phyloP scores from a whole-genome alignment of 1,139 yeast species.

The Pichia sp. region DNA sequence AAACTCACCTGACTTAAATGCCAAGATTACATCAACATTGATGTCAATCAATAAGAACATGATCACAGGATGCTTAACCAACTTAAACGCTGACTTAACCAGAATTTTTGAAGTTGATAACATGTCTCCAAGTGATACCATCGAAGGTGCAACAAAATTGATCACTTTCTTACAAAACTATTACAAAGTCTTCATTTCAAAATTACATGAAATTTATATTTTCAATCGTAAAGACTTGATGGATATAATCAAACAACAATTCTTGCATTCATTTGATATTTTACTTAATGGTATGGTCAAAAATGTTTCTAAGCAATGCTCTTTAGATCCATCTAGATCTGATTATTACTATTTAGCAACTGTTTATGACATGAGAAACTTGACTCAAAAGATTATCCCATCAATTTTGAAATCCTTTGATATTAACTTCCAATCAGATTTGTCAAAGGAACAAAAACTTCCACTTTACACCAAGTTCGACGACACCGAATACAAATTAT shows the following conservation, averaged over 20 bases:
- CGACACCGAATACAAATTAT: conserved; percentile 50
- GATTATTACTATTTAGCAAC: conserved; percentile 34
- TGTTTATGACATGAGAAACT: conserved; percentile 50
- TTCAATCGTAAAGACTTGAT: conserved; percentile 26
- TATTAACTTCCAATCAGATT: conserved; percentile 42
- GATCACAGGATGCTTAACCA: conserved; percentile 27
- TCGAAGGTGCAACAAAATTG: conserved; percentile 47
- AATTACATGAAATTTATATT: conserved; percentile 20
- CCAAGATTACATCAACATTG: conserved; percentile 21
- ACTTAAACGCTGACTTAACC: conserved; percentile 25
- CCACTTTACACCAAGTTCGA: conserved; percentile 44
- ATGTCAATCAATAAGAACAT: conserved; percentile 25
- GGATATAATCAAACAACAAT: conserved; percentile 46
- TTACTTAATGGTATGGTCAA: conserved; percentile 50
- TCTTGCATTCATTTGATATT: conserved; percentile 49
- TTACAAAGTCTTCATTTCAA: conserved; percentile 31
- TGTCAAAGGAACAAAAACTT: conserved; percentile 37
- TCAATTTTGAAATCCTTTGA: conserved; percentile 48
- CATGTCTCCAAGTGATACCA: conserved; percentile 26
- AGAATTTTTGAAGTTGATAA: conserved; percentile 25
- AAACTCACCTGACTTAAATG: conserved; percentile 38
- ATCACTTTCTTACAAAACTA: conserved; percentile 44
- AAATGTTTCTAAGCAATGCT: conserved; percentile 39
- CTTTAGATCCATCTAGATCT: conserved; percentile 20
- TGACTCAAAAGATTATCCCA: conserved; percentile 47